Evolutionary conservation across 1,284 basidiomycete genomes (phyloP), one percentile per base, ranked within the genome.

Genomic region (Ganoderma lingzhi): DNA sequence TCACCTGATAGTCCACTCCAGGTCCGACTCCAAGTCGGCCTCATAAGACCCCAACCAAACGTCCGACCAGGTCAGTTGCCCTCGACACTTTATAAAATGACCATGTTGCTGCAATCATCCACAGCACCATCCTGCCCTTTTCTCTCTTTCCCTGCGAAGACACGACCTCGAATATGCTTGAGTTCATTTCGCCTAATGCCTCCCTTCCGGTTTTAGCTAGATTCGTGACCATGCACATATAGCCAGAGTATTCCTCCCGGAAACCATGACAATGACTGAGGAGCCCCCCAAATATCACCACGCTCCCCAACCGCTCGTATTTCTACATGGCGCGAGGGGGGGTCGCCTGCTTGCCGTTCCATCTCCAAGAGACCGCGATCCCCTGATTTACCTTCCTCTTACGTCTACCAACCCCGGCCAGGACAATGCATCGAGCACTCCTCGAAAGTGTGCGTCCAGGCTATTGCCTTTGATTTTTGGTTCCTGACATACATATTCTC

Each of bases 201-300:
- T 30, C 28, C 28, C 9, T 15, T 55, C 12, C 17, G 30, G 15
- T 6, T 17, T 15, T 17, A 6, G n/a, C 48, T 51, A 32, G 19
- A 23, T 53, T n/a, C n/a, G 9, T 19, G 19, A 28, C 65, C 41
- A n/a, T 39, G 35, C 6, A 2, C 53, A 15, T 41, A 2, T 41
- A 68, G 67, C 67, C 6, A 63, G 67, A 30, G 17, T 68, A 9
- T 51, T 68, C 2, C 17, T 64, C 19, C 67, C 67, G 30, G 63
- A 68, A 15, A 58, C 45, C 2, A 23, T 17, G 2, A 59, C 63
- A 30, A 55, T 68, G 37, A 62, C 59, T 19, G 63, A 68, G 28
- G 67, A 68, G 48, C 67, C 67, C 19, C 8, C 4, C 41, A 56
- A 2, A 19, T 68, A 9, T 58, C 30, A 23, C 17, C 53, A 9